Percentiles rank a stretch among this genome's conserved stretches.
These are phyloP conservation scores for Aspergillus sp. DNA, from an alignment of 2,329 filamentous ascomycete species.

Conservation along the genomic window DNA sequence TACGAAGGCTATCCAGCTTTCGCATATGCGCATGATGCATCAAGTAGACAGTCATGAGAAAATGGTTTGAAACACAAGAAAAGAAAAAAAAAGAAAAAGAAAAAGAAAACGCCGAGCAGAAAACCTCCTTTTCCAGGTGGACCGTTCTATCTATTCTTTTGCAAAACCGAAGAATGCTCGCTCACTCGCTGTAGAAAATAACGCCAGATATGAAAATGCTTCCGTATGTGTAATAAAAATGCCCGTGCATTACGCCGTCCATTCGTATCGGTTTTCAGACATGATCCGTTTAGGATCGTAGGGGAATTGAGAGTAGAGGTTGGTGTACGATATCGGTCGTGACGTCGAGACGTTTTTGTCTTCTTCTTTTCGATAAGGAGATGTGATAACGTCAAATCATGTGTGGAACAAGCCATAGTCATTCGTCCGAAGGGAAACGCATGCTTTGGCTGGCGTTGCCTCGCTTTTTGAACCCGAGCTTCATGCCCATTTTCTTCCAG, in stretches of 20 bases:
- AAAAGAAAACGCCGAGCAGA: conserved; percentile 8
- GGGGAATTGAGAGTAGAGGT: conserved; percentile 14
- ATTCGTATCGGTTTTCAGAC: conserved; percentile 18
- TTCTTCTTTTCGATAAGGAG: too few relatives aligned
- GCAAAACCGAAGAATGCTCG: conserved; percentile 16
- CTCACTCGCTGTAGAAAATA: conserved; percentile 17
- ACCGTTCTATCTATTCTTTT: conserved; percentile 16
- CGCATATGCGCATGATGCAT: neutral
- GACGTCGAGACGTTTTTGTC: neutral
- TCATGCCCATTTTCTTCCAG: conserved; percentile 55
- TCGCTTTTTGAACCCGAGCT: conserved; percentile 46
- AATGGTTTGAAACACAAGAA: neutral
- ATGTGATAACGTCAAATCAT: neutral
- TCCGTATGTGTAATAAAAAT: conserved; percentile 14
- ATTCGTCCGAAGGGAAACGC: conserved; percentile 27
- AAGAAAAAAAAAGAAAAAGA: neutral
- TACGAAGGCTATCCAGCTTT: neutral
- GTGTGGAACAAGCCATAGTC: conserved; percentile 4
- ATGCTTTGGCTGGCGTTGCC: conserved; percentile 25
- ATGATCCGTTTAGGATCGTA: conserved; percentile 10
- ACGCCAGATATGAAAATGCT: conserved; percentile 22
- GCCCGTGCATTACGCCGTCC: conserved; percentile 24
- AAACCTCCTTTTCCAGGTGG: conserved; percentile 10
- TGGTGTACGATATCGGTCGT: conserved; percentile 18
- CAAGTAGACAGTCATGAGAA: neutral